Percentiles rank a stretch among this genome's conserved stretches.
Evolutionary conservation across 2,329 filamentous ascomycete species (phyloP).

Genomic region (Trichoderma oligosporum): DNA sequence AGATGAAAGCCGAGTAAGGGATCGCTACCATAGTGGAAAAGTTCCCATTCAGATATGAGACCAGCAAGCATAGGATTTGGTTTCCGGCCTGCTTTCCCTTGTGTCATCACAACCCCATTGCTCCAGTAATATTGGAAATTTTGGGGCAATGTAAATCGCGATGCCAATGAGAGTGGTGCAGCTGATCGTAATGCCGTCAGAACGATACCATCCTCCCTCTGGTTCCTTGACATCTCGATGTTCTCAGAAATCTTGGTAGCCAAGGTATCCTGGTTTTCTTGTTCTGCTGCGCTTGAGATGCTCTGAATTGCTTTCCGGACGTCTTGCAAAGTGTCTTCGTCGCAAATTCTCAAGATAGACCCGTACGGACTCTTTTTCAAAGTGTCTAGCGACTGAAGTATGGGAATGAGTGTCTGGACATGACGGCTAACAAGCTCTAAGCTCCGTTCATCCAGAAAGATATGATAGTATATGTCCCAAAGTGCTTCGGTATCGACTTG

Average conservation of each 20-base stretch:
- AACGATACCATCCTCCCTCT: conserved; percentile 25
- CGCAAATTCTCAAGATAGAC: conserved; percentile 45
- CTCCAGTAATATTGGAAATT: conserved; percentile 35
- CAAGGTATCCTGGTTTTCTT: conserved; percentile 17
- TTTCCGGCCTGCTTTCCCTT: conserved; percentile 17
- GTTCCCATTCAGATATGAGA: conserved; percentile 32
- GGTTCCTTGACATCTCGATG: conserved; percentile 23
- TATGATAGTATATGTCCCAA: conserved; percentile 56
- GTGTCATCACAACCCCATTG: conserved; percentile 31
- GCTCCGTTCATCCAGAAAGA: conserved; percentile 41
- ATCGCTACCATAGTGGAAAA: conserved; percentile 47
- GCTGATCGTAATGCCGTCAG: conserved; percentile 37
- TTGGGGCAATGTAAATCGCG: conserved; percentile 24
- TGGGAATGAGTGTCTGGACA: conserved; percentile 39
- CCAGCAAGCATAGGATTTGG: conserved; percentile 47
- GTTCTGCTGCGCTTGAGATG: conserved; percentile 24
- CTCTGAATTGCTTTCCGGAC: conserved; percentile 39
- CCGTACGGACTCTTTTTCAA: conserved; percentile 49
- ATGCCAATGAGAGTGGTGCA: conserved; percentile 34
- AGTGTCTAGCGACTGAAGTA: conserved; percentile 36
- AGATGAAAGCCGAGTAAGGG: conserved; percentile 56
- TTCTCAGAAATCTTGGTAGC: conserved; percentile 21
- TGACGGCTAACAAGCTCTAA: conserved; percentile 40
- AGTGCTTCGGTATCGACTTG: conserved; percentile 30
- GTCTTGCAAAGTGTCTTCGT: conserved; percentile 42